phyloP scores from a whole-genome alignment of 352 stramenopile species.

The Phytophthora hybrid region DNA sequence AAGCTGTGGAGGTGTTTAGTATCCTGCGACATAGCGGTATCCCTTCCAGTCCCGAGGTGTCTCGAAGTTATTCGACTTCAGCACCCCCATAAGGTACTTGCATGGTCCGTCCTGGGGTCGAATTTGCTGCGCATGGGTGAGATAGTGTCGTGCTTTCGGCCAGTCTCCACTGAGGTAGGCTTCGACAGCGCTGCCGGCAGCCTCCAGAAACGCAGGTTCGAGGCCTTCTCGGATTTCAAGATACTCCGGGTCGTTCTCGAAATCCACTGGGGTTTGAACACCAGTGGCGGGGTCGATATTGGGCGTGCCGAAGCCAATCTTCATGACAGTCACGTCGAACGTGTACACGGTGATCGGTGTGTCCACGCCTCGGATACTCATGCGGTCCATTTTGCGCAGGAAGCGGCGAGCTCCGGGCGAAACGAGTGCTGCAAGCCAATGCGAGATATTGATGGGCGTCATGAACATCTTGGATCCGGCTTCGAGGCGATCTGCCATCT shows the following conservation, averaged over 20 bases:
- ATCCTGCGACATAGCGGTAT: slow-evolving; percentile 88
- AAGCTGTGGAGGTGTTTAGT: slow-evolving; percentile 36
- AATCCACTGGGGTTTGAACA: slow-evolving; percentile 77
- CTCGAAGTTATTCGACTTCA: slow-evolving; percentile 85
- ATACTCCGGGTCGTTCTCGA: slow-evolving; percentile 87
- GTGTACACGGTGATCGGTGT: slow-evolving; percentile 88
- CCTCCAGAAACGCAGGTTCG: slow-evolving; percentile 84
- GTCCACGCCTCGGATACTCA: slow-evolving; percentile 86
- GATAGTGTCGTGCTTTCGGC: slow-evolving; percentile 77
- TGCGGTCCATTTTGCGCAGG: slow-evolving; percentile 85
- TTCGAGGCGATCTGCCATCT: slow-evolving; percentile 95
- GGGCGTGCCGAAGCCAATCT: slow-evolving; percentile 76
- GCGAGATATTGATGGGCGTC: slow-evolving; percentile 85
- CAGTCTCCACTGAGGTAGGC: slow-evolving; percentile 81
- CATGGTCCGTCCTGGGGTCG: slow-evolving; percentile 90
- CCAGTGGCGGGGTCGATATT: slow-evolving; percentile 72
- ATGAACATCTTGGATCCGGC: slow-evolving; percentile 94
- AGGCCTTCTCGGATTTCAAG: slow-evolving; percentile 85
- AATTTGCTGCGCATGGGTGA: slow-evolving; percentile 77
- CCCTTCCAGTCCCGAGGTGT: slow-evolving; percentile 93
- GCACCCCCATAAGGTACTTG: slow-evolving; percentile 91
- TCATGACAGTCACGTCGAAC: slow-evolving; percentile 87
- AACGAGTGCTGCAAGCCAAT: slow-evolving; percentile 82
- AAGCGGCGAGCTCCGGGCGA: slow-evolving; percentile 77
- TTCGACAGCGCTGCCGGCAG: slow-evolving; percentile 68